Evolutionary conservation across 208 protist species (phyloP), one percentile per base, ranked within the genome.

Genomic region (Tritrichomonas foetus): DNA sequence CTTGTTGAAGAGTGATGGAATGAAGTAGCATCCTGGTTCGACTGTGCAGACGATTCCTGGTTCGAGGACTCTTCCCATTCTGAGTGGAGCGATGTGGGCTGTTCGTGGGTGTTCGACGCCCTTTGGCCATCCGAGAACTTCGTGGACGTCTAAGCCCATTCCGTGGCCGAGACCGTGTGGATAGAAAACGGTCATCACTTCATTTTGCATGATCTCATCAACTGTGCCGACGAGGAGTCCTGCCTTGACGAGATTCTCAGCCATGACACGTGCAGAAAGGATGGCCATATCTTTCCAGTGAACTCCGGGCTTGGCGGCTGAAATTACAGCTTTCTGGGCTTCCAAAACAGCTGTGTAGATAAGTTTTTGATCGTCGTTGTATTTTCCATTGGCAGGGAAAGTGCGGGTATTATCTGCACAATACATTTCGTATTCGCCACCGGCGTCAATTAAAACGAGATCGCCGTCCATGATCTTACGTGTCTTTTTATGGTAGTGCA

Each of bases 1-100:
- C 22, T 11, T 30, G 25, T 95, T 78, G 13, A 96, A 64, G 30
- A 96, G 92, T 11, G 82, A 93, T 39, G 94, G 93, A 94, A 96
- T 95, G 94, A 97, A 97, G 93, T 97, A 97, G 64, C 92, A 49
- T 39, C 96, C 96, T 27, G 96, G 96, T 94, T 97, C 96, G 33
- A 96, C 94, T 9, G 96, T 97, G 49, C 96, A 39, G 20, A 95
- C 94, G 94, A 96, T 96, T 30, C 95, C 95, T 25, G 20, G 33
- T 55, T 89, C 50, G 8, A 96, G 72, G 30, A 66, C 39, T 53
- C 95, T 72, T 22, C 92, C 93, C 9, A 84, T 93, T 39, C 96
- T 49, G 30, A 95, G 61, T 27, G 94, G 44, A 1, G 1, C 89
- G 16, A 93, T 50, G 49, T 93, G 69, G 25, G 93, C 61, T 1